Conservation (phyloP, 768 basidiomycete genomes). For the Boletus huronensis region DNA sequence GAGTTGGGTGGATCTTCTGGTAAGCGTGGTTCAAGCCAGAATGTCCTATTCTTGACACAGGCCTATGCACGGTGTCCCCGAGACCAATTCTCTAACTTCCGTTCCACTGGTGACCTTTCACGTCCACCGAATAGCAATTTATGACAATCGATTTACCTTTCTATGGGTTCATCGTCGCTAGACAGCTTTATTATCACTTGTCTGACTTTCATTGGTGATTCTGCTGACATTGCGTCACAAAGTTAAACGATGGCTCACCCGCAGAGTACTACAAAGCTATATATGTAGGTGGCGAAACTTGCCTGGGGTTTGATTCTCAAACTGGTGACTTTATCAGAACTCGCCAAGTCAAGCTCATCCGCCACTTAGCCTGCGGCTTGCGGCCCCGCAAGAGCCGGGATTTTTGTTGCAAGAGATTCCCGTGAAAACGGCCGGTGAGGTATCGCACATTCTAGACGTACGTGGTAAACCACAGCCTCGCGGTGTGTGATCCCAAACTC, state of each 20-base stretch:
- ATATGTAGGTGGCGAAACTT: constrained; percentile 48
- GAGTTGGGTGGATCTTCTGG: constrained; percentile 32
- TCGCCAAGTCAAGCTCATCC: constrained; percentile 69
- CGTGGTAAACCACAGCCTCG: constrained; percentile 1
- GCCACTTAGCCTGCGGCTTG: constrained; percentile 62
- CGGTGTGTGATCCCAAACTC: background rate
- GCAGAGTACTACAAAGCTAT: constrained; percentile 64
- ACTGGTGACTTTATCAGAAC: constrained; percentile 37
- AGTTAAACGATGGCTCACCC: constrained; percentile 55
- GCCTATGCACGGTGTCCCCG: background rate
- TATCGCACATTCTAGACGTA: constrained; percentile 75
- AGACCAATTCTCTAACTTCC: background rate
- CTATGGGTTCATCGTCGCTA: background rate
- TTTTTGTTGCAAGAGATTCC: constrained; percentile 69
- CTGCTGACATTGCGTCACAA: constrained; percentile 13
- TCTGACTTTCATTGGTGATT: background rate
- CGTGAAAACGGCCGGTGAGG: constrained; percentile 67
- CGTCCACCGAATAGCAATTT: background rate
- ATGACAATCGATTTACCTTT: background rate
- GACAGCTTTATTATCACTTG: background rate
- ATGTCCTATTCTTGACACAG: background rate
- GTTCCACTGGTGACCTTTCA: background rate
- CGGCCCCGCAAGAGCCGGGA: constrained; percentile 71
- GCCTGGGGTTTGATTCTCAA: background rate
- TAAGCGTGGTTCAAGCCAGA: constrained; percentile 14